Percentiles rank a stretch among this genome's conserved stretches.
Evolutionary conservation across 2,329 filamentous ascomycete species (phyloP).

Genomic region (Botrytis tulipae): DNA sequence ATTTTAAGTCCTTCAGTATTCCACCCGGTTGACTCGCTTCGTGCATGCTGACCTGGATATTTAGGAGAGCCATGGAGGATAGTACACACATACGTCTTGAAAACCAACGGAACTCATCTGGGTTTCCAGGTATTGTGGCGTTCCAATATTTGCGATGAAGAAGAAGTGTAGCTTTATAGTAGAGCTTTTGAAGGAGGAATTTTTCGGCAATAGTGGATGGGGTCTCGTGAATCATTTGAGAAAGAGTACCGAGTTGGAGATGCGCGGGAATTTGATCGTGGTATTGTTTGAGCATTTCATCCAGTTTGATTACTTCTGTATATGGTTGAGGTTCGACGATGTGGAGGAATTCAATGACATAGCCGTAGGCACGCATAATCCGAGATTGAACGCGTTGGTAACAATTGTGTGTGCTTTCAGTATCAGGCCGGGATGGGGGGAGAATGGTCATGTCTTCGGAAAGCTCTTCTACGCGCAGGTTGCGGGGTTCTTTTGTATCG

Average conservation of each 20-base stretch:
- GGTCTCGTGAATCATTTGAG: constrained; percentile 49
- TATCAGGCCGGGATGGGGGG: constrained; percentile 54
- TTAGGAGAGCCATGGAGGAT: constrained; percentile 48
- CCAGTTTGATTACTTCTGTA: constrained; percentile 50
- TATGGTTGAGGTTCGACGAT: constrained; percentile 49
- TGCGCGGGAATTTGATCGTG: constrained; percentile 48
- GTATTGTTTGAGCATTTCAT: constrained; percentile 46
- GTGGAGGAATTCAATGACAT: constrained; percentile 52
- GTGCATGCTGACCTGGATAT: constrained; percentile 50
- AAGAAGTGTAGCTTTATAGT: constrained; percentile 55
- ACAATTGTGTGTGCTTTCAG: constrained; percentile 57
- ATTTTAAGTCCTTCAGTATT: constrained; percentile 51
- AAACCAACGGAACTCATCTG: constrained; percentile 47
- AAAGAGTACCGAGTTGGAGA: constrained; percentile 49
- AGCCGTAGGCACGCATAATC: constrained; percentile 50
- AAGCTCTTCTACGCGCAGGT: constrained; percentile 65
- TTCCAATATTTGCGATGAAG: constrained; percentile 55
- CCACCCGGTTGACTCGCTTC: constrained; percentile 52
- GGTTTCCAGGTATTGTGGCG: constrained; percentile 40
- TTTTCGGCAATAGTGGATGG: constrained; percentile 50
- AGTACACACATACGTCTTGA: constrained; percentile 52
- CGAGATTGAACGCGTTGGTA: constrained; percentile 53
- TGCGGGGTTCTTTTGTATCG: constrained; percentile 61
- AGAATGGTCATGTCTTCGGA: constrained; percentile 53
- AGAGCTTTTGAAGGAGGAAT: constrained; percentile 51